Base-by-base conservation (phyloP, 2,329 filamentous ascomycete species). In the Talaromyces sp. region DNA sequence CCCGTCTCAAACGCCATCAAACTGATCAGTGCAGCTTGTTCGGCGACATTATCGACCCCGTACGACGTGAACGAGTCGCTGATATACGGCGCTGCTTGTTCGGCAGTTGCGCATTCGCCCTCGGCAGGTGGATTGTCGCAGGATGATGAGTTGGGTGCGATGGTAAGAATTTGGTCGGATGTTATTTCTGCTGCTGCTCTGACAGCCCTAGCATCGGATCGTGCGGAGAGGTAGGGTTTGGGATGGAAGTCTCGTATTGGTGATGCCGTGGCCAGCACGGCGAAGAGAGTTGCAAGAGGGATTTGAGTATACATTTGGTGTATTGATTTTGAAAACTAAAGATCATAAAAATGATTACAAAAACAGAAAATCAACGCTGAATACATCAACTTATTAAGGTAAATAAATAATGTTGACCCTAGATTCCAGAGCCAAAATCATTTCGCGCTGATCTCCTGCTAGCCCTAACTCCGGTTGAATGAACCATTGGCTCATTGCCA, bases 1-100 rank as follows among this genome's bases (percentile, higher is more conserved):
- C 65, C 86, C 1, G 86, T 87, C 79, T 96, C 92, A 73, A 88
- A 88, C 11, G 89, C 86, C 80, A 91, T 89, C 72, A 92, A 81
- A 13, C 88, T 82, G 50, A 95, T 73, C 17, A 93, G 76, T 25
- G 88, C 90, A 7, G 91, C 91, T 73, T 90, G 87, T 70, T 90
- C 86, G 25, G 82, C 84, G 25, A 79, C 77, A 39, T 75, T 75
- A 57, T 78, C 82, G 70, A 93, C 79, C 3, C 75, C 69, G 80
- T 91, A 89, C 11, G 81, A 77, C 19, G 72, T 64, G 75, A 93
- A 88, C 41, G 86, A 83, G 7, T 78, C 69, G 71, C 80, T 78
- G 67, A 94, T 82, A 68, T 78, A 81, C 1, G 83, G 80, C 0
- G 86, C 89, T 2, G 88, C 89, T 70, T 86, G 80, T 8, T 75